phyloP scores from a whole-genome alignment of 257 asterid species.

The Nicotiana benthamiana region DNA sequence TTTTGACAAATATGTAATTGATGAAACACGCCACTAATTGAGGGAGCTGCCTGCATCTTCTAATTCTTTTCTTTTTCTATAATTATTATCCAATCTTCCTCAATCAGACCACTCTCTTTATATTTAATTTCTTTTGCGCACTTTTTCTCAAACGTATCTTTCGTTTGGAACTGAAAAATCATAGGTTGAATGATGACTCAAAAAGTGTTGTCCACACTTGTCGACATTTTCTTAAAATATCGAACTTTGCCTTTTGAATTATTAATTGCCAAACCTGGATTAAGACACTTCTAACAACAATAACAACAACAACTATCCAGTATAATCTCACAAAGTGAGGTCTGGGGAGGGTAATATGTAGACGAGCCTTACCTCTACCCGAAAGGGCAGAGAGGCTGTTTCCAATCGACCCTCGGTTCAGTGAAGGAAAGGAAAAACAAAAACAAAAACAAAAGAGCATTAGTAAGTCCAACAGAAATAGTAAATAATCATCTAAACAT shows the following conservation, averaged over 20 bases:
- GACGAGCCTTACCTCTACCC: too few relatives aligned
- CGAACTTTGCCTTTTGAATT: not conserved
- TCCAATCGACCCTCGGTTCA: too few relatives aligned
- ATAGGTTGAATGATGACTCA: not conserved
- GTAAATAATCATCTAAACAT: too few relatives aligned
- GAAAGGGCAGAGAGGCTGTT: too few relatives aligned
- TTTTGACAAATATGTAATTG: not conserved
- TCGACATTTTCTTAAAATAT: not conserved
- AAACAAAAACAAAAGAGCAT: too few relatives aligned
- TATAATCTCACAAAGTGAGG: too few relatives aligned
- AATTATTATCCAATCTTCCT: not conserved
- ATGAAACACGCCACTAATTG: not conserved
- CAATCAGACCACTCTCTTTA: not conserved
- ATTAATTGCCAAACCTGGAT: not conserved
- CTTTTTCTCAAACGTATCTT: not conserved
- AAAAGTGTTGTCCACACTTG: constrained; percentile 1
- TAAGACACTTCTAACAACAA: not conserved
- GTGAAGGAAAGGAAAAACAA: too few relatives aligned
- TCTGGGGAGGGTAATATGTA: too few relatives aligned
- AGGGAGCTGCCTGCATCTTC: not conserved
- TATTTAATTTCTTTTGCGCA: not conserved
- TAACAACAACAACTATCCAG: too few relatives aligned
- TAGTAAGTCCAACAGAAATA: too few relatives aligned
- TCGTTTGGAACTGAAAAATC: not conserved
- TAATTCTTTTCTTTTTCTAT: not conserved